Percentiles rank a stretch among this genome's conserved stretches.
Conservation (phyloP, 2,329 filamentous ascomycete species). For the Macrophomina tecta region DNA sequence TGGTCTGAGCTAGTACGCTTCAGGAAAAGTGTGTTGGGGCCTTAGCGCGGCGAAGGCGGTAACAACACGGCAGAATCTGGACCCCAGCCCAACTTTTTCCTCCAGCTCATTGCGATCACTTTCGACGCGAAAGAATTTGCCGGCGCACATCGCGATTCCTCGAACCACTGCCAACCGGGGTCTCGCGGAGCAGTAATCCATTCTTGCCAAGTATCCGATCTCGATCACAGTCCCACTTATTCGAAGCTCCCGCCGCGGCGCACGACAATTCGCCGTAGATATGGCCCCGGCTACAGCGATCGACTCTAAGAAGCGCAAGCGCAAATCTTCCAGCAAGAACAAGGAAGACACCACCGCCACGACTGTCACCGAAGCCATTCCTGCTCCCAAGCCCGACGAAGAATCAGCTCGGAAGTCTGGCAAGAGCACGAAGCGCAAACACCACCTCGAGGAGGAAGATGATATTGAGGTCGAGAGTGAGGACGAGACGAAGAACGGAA, state of each 20-base stretch:
- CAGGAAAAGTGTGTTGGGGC: neutral
- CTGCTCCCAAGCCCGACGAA: constrained; percentile 44
- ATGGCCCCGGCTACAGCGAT: constrained; percentile 46
- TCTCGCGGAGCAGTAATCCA: neutral
- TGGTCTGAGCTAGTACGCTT: neutral
- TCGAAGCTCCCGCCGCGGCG: neutral
- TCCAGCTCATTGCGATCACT: neutral
- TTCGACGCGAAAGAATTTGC: neutral
- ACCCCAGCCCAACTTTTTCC: constrained; percentile 1
- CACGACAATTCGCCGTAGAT: constrained; percentile 28
- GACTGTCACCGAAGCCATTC: constrained; percentile 32
- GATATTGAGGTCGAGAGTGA: constrained; percentile 41
- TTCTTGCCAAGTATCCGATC: no score
- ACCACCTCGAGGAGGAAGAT: constrained; percentile 28
- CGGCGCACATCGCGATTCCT: neutral
- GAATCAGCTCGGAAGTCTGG: constrained; percentile 43
- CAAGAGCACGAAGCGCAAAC: constrained; percentile 50
- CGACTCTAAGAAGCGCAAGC: constrained; percentile 55
- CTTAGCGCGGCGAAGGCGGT: neutral
- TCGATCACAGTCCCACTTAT: neutral
- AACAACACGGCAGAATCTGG: neutral
- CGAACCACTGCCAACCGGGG: neutral
- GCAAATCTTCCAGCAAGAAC: constrained; percentile 51
- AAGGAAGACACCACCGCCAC: constrained; percentile 33
- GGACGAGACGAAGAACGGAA: constrained; percentile 30